Base-by-base conservation (phyloP, 129 eudicot species). In the Centella asiatica region DNA sequence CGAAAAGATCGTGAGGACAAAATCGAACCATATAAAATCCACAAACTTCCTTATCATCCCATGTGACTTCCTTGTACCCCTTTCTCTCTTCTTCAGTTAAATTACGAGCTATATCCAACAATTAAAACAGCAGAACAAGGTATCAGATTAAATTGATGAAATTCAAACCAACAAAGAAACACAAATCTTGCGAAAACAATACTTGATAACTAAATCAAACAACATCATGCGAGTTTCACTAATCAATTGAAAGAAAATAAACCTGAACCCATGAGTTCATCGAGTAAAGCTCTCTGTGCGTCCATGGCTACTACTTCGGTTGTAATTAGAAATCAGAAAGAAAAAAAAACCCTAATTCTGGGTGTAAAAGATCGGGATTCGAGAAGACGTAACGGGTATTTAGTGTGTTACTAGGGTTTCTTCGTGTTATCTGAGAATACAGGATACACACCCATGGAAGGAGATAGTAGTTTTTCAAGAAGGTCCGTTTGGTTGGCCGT, bases 181-280 rank as follows among this genome's bases (percentile, higher is more conserved):
- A 40, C 50, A 45, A 45, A 45, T 45, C 50, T 45, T 45, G 51
- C 24, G 23, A 19, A 23, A 19, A 13, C 19, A 5, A 69, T 28
- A 15, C n/a, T n/a, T n/a, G n/a, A 17, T 20, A 50, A 42, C 3
- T 25, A 14, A 26, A n/a, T 33, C 18, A 42, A 42, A 26, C 27
- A 24, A 0, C 6, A 25, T 32, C 11, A 62, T 6, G 25, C 20
- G 39, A 32, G 18, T 19, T 23, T n/a, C 9, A 17, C 44, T 27
- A 18, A 60, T 27, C 17, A 37, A 33, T 6, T 22, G 19, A 1
- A 2, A 37, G 19, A 20, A 6, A 11, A 61, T 18, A 57, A 71
- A 87, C 99, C 99, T 76, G 95, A 57, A 44, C 99, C 99, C 96
- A 92, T 84, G 59, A 92, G 99, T 80, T 92, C 99, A 58, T 92